Percentiles rank a stretch among this genome's conserved stretches.
phyloP scores from a whole-genome alignment of 495 filamentous ascomycete genomes.

The Oleoguttula mirabilis region DNA sequence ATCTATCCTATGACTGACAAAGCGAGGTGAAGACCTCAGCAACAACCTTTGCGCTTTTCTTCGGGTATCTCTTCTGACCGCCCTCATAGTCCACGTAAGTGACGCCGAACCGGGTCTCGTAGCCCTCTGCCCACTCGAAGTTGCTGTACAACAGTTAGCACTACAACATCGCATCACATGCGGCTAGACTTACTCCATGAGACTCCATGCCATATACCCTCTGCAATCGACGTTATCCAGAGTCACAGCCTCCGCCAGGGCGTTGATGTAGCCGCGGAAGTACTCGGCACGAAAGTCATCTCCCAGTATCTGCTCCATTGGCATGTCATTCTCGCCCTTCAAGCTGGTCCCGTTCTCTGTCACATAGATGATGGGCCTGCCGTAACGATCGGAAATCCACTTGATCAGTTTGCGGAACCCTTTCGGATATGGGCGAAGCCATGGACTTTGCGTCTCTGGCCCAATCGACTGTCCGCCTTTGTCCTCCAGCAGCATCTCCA shows the following conservation, averaged over 20 bases:
- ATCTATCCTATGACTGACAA: background rate
- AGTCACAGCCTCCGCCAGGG: conserved; percentile 53
- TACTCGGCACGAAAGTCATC: conserved; percentile 24
- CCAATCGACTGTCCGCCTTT: conserved; percentile 33
- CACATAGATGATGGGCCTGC: conserved; percentile 61
- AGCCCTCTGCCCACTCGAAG: conserved; percentile 24
- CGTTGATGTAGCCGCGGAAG: conserved; percentile 50
- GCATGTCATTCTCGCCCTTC: conserved; percentile 65
- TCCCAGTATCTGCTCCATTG: conserved; percentile 40
- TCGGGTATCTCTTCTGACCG: conserved; percentile 61
- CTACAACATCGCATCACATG: background rate
- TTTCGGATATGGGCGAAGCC: conserved; percentile 19
- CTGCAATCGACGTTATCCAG: conserved; percentile 59
- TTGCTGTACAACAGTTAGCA: conserved; percentile 27
- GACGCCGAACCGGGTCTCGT: conserved; percentile 19
- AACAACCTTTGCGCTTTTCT: conserved; percentile 62
- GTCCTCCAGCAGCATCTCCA: conserved; percentile 54
- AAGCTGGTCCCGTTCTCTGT: conserved; percentile 73
- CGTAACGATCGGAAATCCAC: conserved; percentile 69
- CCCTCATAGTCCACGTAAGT: conserved; percentile 41
- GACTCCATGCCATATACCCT: conserved; percentile 68
- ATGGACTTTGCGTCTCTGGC: conserved; percentile 22
- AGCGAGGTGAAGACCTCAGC: conserved; percentile 45
- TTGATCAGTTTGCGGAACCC: conserved; percentile 66
- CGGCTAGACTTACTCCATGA: conserved; percentile 47